Base-by-base conservation (phyloP, 768 basidiomycete genomes). In the Sutorius australiensis region DNA sequence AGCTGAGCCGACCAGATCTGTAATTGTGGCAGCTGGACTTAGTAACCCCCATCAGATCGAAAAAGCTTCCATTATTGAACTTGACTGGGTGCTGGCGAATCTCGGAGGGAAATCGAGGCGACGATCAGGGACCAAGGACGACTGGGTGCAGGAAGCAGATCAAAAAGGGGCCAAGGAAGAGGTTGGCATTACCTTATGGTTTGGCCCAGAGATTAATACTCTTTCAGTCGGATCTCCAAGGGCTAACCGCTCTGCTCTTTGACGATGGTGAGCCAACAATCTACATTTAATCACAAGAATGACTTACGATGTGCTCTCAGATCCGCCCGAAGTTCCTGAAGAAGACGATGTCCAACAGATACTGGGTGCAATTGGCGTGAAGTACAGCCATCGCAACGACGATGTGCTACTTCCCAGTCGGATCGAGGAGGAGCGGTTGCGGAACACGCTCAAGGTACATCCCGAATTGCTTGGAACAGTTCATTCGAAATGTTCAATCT, bases 51-150 rank as follows among this genome's bases (percentile, higher is more conserved):
- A 14, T 33, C 27, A 92, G 89, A 92, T 94, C 39, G 89, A 92
- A 67, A 80, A 76, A 47, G 90, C 91, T 6, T 81, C 81, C 43
- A 61, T 92, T 5, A 76, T 79, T 7, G 83, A 93, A 56, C 72
- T 92, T 21, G 87, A 92, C 60, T 94, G 91, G 89, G 89, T 87
- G 0, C 70, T 92, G 37, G 79, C 80, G 5, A 82, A 89, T 59
- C 77, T 87, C 68, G 78, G 75, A n/a, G 73, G 72, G 6, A 67
- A 70, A 27, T 72, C 70, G 45, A 59, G 65, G 13, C 75, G 72
- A 52, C 51, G 30, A 70, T 68, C 56, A 51, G 66, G 31, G n/a
- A 36, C 32, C 17, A 67, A 66, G 42, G 59, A 70, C 65, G 56
- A 77, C 77, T 53, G 73, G 80, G 66, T 65, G 66, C 55, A 80